Base-by-base conservation (phyloP, 495 filamentous ascomycete genomes). In the Tuber indicum region DNA sequence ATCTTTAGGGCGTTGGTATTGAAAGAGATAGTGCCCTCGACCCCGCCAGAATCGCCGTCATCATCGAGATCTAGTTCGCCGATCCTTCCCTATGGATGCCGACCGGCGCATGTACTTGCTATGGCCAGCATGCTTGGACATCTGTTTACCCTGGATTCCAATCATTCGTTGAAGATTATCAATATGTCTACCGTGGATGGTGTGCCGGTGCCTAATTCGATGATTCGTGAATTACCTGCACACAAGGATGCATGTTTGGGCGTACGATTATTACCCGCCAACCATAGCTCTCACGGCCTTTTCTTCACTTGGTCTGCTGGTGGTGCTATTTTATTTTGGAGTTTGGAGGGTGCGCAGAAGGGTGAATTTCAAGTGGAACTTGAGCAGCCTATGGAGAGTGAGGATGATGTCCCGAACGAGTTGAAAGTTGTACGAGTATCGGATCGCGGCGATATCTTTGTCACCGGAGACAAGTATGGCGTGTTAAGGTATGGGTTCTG, bases 251-350 rank as follows among this genome's bases (percentile, higher is more conserved):
- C 93, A 4, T 91, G 96, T 39, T 86, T 93, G 46, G 96, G 96
- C 41, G 90, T 97, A 45, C 86, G 89, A 74, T 81, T 89, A 6
- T 84, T 97, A 6, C 83, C 87, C 6, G 82, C 84, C 44, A 86
- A 88, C 0, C 91, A 92, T 77, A 81, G 84, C 10, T 82, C 80
- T 49, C 85, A 88, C 16, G 91, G 93, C 3, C 88, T 90, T 43
- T 97, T 98, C 83, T 91, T 93, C 79, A 97, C 94, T 0, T 98
- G 93, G 92, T 93, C 94, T 16, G 88, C 88, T 71, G 89, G 88
- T 75, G 96, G 96, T 7, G 87, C 86, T 41, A 89, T 98, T 58
- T 88, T 92, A 47, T 90, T 96, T 81, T 99, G 96, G 96, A 87
- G 90, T 80, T 84, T 89, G 12, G 88, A 92, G 21, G 96, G 96